Evolutionary conservation across 139 green algal species (phyloP), one percentile per base, ranked within the genome.

Genomic region (Chlorella sp.): DNA sequence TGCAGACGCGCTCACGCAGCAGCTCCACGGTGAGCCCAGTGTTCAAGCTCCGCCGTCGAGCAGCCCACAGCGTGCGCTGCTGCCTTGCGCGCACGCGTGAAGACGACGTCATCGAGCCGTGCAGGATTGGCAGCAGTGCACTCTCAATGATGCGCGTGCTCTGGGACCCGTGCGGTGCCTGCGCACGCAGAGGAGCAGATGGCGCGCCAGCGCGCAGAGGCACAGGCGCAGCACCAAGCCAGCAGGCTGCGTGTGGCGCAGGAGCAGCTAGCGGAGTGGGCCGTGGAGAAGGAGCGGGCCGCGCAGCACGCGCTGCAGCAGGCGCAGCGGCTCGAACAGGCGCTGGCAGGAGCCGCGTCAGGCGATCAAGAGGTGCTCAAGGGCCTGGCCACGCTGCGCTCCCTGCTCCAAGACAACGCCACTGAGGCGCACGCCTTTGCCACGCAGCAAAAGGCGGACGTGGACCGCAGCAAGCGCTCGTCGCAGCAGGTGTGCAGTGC

Each of bases 221-320:
- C 81, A 0, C 80, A 88, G 5, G 90, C 89, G 0, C 49, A 86
- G 42, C 80, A 94, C 62, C 71, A 73, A 0, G 73, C 74, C 3
- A 81, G 85, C 31, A 77, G 86, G 0, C 78, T 97, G 14, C 64
- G 75, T 1, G 92, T 97, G 0, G 85, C 85, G 0, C 88, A 93
- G 71, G 80, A 94, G 75, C 92, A 97, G 80, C 71, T 92, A 2
- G 79, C 82, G 17, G 92, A 97, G 72, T 95, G 55, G 20, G 55
- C 55, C 20, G 55, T 63, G 17, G 14, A 63, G 20, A 29, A 63
- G 55, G 55, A 55, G 42, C 42, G 42, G 10, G 42, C 10, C 42
- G 42, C 42, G 17, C 42, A 55, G 42, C 10, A 10, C 42, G 42
- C 42, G 42, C 42, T 55, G 42, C 42, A 55, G 10, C 10, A 10